Conservation (phyloP, 805 yeast genomes). For the Starmerella vaccinii region DNA sequence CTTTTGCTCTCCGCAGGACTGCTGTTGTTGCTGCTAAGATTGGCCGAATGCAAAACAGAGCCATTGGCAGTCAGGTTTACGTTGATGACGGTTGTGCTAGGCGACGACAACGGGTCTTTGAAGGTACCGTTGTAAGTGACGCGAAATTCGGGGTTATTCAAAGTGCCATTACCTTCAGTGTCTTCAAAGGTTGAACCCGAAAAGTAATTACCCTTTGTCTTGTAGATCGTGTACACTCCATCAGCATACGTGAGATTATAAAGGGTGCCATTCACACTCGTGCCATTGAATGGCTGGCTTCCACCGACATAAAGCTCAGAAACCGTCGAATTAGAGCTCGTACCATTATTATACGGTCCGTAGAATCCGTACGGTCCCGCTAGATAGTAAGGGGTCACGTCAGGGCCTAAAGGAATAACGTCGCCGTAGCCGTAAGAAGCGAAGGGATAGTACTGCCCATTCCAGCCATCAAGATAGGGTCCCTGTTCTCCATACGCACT, state of each 20-base stretch:
- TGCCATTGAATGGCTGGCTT: not conserved
- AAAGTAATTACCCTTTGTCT: not conserved
- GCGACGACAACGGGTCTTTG: not conserved
- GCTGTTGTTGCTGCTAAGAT: too few species aligned
- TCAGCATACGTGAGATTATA: not conserved
- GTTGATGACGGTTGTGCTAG: not conserved
- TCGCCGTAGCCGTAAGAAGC: constrained; percentile 3
- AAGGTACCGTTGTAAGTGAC: constrained; percentile 10
- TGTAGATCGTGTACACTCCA: not conserved
- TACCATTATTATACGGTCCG: not conserved
- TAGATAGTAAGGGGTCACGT: not conserved
- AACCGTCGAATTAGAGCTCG: not conserved
- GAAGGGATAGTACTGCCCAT: constrained; percentile 13
- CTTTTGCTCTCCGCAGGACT: too few species aligned
- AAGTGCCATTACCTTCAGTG: not conserved
- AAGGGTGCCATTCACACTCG: not conserved
- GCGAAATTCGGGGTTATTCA: not conserved
- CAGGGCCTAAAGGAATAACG: constrained; percentile 1
- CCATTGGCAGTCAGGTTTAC: constrained; percentile 13
- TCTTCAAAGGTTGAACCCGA: not conserved
- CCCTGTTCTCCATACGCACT: constrained; percentile 9
- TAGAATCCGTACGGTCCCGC: not conserved
- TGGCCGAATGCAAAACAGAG: not conserved
- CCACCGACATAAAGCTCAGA: not conserved
- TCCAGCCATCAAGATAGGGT: constrained; percentile 1